These are phyloP conservation scores for Trichophyton simii DNA, from an alignment of 2,329 filamentous ascomycete genomes.

Conservation along the genomic window DNA sequence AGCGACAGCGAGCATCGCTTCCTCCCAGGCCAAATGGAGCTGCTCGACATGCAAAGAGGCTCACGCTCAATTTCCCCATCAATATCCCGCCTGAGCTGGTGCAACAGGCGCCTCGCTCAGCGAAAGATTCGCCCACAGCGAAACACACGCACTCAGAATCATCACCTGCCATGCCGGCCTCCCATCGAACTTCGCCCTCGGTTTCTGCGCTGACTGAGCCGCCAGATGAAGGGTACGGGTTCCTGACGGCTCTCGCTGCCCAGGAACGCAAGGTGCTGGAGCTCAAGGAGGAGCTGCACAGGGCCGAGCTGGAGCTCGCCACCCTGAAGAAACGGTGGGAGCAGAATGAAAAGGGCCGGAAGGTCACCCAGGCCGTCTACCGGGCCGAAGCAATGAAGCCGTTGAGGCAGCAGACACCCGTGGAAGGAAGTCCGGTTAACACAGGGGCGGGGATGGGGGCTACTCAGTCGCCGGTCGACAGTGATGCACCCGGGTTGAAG, in stretches of 20 bases:
- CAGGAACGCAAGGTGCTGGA: slow-evolving; percentile 88
- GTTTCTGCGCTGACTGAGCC: slow-evolving; percentile 13
- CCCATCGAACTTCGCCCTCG: slow-evolving; percentile 17
- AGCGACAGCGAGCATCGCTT: slow-evolving; percentile 23
- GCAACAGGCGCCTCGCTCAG: background rate
- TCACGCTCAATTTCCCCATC: slow-evolving; percentile 38
- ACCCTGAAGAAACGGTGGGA: slow-evolving; percentile 77
- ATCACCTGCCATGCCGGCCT: slow-evolving; percentile 23
- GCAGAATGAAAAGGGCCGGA: slow-evolving; percentile 61
- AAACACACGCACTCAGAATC: slow-evolving; percentile 11
- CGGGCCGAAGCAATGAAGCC: slow-evolving; percentile 48
- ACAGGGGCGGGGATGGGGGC: background rate
- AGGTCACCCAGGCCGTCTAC: slow-evolving; percentile 53
- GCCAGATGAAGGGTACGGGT: slow-evolving; percentile 47
- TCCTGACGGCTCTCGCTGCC: slow-evolving; percentile 80
- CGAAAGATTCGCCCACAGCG: slow-evolving; percentile 20
- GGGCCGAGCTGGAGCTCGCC: slow-evolving; percentile 64
- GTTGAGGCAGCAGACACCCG: slow-evolving; percentile 34
- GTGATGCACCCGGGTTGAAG: slow-evolving; percentile 17
- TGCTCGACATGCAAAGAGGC: slow-evolving; percentile 33
- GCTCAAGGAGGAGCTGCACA: slow-evolving; percentile 73
- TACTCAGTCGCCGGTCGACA: background rate
- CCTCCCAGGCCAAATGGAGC: slow-evolving; percentile 24
- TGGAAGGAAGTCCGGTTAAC: background rate
- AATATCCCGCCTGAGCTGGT: slow-evolving; percentile 21